Percentiles rank a stretch among this genome's conserved stretches.
Conservation (phyloP, 1,139 yeast genomes). For the Debaryomycetaceae sp. region DNA sequence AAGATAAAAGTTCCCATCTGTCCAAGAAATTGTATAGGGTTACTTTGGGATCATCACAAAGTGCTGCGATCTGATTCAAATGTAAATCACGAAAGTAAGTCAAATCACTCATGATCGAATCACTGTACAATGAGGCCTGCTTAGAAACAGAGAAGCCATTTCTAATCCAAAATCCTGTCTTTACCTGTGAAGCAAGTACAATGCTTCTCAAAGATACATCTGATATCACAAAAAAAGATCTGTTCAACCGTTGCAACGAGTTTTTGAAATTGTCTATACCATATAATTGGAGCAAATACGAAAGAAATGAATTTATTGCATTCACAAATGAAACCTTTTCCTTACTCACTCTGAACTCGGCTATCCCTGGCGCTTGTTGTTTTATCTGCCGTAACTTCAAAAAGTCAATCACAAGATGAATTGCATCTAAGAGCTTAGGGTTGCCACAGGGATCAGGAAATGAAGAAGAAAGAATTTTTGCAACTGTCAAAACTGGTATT, state of each 20-base stretch:
- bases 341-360: slow-evolving; percentile 44
- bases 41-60: slow-evolving; percentile 42
- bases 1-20: slow-evolving; percentile 57
- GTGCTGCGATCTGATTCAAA: slow-evolving; percentile 51
- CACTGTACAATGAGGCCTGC: slow-evolving; percentile 40
- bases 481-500: slow-evolving; percentile 44
- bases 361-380: slow-evolving; percentile 33
- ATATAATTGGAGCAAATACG: slow-evolving; percentile 35
- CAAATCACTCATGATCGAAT: slow-evolving; percentile 31
- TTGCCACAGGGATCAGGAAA: slow-evolving; percentile 11
- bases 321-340: slow-evolving; percentile 54
- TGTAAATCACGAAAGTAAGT: slow-evolving; percentile 50
- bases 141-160: slow-evolving; percentile 60
- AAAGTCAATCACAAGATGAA: slow-evolving; percentile 22
- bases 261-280: slow-evolving; percentile 20
- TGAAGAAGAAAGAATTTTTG: slow-evolving; percentile 39
- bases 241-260: slow-evolving; percentile 12
- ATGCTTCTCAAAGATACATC: slow-evolving; percentile 59
- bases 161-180: slow-evolving; percentile 85
- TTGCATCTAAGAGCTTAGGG: slow-evolving; percentile 1
- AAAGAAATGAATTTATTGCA: slow-evolving; percentile 56
- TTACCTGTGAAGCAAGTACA: slow-evolving; percentile 71
- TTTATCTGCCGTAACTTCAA: slow-evolving; percentile 20
- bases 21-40: slow-evolving; percentile 49
- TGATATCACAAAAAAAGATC: slow-evolving; percentile 41